Evolutionary conservation across 2,329 filamentous ascomycete genomes (phyloP).

Genomic region (Sporothrix phasma): DNA sequence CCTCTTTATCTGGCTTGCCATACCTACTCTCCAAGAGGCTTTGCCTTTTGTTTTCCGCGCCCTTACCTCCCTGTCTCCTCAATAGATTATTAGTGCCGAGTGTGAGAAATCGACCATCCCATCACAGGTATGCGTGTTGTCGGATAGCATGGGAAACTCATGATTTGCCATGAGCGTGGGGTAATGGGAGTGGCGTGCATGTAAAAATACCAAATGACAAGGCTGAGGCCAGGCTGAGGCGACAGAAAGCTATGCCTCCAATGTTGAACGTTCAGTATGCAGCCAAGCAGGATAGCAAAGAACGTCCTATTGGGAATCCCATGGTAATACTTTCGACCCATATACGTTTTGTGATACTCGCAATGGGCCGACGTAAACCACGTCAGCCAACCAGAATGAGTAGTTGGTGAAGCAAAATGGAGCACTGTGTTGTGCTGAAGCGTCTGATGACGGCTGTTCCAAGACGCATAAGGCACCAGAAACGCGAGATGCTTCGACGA

Average conservation of each 20-base stretch:
- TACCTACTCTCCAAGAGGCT: background rate
- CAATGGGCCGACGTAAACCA: background rate
- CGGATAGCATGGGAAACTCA: background rate
- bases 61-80: background rate
- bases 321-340: background rate
- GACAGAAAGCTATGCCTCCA: no score
- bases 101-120: background rate
- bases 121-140: background rate
- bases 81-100: background rate
- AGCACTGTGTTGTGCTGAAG: background rate
- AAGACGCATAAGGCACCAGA: background rate
- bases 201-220: background rate
- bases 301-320: background rate
- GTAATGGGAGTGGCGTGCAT: background rate
- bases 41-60: background rate
- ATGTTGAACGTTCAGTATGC: background rate
- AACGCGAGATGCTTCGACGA: no score
- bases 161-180: background rate
- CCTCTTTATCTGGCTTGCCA: background rate
- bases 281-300: background rate
- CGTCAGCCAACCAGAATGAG: background rate
- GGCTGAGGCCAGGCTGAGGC: slow-evolving; percentile 2
- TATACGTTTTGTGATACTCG: background rate
- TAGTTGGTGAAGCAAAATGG: background rate
- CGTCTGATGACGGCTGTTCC: no score